These are phyloP conservation scores for Scolecobasidium constrictum DNA, from an alignment of 2,329 filamentous ascomycete genomes.

Conservation along the genomic window DNA sequence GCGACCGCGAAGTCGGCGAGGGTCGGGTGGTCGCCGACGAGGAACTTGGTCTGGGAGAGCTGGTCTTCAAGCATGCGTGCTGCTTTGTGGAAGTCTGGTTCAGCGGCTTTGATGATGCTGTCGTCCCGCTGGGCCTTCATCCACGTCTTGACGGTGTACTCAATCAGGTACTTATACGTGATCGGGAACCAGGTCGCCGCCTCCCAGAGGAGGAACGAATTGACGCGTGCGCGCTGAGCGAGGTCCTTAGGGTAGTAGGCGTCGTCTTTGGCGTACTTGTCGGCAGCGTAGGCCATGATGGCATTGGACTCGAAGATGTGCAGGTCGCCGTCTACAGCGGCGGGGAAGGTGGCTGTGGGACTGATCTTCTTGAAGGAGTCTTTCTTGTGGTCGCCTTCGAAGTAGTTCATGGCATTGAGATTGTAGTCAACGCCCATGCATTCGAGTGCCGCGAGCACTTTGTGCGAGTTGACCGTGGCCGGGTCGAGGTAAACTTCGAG, in stretches of 20 bases:
- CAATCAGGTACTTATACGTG: constrained; percentile 30
- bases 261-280: constrained; percentile 18
- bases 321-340: constrained; percentile 27
- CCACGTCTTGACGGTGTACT: constrained; percentile 30
- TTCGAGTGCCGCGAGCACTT: constrained; percentile 30
- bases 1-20: constrained; percentile 33
- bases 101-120: constrained; percentile 23
- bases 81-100: constrained; percentile 24
- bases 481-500: constrained; percentile 28
- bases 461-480: constrained; percentile 31
- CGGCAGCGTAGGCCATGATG: constrained; percentile 31
- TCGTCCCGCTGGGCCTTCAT: constrained; percentile 25
- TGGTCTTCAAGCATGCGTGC: constrained; percentile 27
- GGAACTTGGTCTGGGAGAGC: constrained; percentile 26
- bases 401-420: constrained; percentile 27
- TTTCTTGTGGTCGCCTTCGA: constrained; percentile 29
- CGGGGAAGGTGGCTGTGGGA: constrained; percentile 27
- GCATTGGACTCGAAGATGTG: constrained; percentile 32
- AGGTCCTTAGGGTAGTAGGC: constrained; percentile 28
- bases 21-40: constrained; percentile 25
- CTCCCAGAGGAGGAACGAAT: constrained; percentile 34
- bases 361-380: constrained; percentile 25
- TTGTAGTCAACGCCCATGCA: constrained; percentile 25
- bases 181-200: constrained; percentile 28
- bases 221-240: constrained; percentile 27